Evolutionary conservation across 345 rosid genomes (phyloP).

Genomic region (Gossypium stocksii): DNA sequence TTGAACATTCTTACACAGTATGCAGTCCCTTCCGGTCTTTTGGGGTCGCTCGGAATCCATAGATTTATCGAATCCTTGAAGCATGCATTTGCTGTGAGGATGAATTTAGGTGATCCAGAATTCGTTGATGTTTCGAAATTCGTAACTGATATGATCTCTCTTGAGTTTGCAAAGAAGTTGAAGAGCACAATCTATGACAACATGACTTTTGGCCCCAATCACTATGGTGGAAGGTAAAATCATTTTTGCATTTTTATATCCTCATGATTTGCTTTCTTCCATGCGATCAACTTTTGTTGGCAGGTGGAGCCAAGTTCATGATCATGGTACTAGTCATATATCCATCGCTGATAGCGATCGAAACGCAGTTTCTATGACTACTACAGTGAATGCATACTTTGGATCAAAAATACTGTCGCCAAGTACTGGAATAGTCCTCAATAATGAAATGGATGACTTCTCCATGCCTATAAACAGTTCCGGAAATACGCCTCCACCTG

Average conservation of each 20-base stretch:
- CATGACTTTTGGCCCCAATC: slow-evolving; percentile 40
- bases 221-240: slow-evolving; percentile 47
- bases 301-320: slow-evolving; percentile 48
- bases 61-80: slow-evolving; percentile 57
- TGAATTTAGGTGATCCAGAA: slow-evolving; percentile 69
- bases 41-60: slow-evolving; percentile 43
- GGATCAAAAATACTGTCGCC: slow-evolving; percentile 47
- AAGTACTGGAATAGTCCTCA: slow-evolving; percentile 51
- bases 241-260: too few relatives aligned
- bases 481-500: slow-evolving; percentile 30
- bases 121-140: slow-evolving; percentile 33
- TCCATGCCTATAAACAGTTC: slow-evolving; percentile 24
- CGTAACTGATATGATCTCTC: slow-evolving; percentile 55
- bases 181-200: slow-evolving; percentile 44
- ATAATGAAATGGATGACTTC: slow-evolving; percentile 78
- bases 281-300: slow-evolving; percentile 8
- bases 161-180: slow-evolving; percentile 35
- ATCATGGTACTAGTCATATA: slow-evolving; percentile 64
- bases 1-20: slow-evolving; percentile 54
- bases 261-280: too few relatives aligned
- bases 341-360: slow-evolving; percentile 43
- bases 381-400: slow-evolving; percentile 47
- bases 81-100: slow-evolving; percentile 53
- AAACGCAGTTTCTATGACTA: slow-evolving; percentile 61
- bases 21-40: slow-evolving; percentile 34